A percentile compares a stretch with the other conserved stretches of the same genome.
phyloP scores from a whole-genome alignment of 495 filamentous ascomycete species.

The Lophium mytilinum region DNA sequence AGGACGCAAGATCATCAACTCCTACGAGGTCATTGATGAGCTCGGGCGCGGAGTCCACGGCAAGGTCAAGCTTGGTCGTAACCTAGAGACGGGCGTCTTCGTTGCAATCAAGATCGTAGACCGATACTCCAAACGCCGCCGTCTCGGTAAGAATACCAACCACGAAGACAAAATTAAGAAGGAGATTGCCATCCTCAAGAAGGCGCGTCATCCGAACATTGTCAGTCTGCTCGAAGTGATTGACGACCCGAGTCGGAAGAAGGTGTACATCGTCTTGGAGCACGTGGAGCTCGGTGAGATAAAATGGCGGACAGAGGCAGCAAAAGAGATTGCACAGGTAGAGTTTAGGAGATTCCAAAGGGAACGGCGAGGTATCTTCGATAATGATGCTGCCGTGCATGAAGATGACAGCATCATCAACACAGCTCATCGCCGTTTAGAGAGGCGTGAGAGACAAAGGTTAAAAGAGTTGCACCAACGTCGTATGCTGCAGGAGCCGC shows the following conservation, averaged over 20 bases:
- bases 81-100: constrained; percentile 40
- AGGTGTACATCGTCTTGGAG: constrained; percentile 96
- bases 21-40: constrained; percentile 94
- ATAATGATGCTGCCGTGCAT: constrained; percentile 29
- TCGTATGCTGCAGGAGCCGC: not conserved
- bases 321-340: constrained; percentile 67
- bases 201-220: constrained; percentile 90
- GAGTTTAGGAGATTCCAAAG: constrained; percentile 73
- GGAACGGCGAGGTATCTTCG: constrained; percentile 49
- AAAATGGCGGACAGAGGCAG: constrained; percentile 77
- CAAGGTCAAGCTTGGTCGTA: constrained; percentile 51
- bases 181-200: constrained; percentile 97
- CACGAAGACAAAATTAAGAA: constrained; percentile 91
- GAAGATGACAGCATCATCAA: constrained; percentile 51
- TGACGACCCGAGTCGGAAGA: constrained; percentile 88
- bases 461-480: constrained; percentile 13
- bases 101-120: constrained; percentile 99
- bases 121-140: constrained; percentile 83
- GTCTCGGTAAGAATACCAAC: constrained; percentile 67
- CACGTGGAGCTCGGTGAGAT: constrained; percentile 92
- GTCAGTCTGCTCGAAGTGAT: constrained; percentile 95
- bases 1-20: constrained; percentile 90
- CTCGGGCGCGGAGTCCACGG: constrained; percentile 85
- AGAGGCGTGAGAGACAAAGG: constrained; percentile 21
- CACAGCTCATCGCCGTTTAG: constrained; percentile 26